These are phyloP conservation scores for Lumnitzera littorea DNA, from an alignment of 345 rosid genomes.

Conservation along the genomic window DNA sequence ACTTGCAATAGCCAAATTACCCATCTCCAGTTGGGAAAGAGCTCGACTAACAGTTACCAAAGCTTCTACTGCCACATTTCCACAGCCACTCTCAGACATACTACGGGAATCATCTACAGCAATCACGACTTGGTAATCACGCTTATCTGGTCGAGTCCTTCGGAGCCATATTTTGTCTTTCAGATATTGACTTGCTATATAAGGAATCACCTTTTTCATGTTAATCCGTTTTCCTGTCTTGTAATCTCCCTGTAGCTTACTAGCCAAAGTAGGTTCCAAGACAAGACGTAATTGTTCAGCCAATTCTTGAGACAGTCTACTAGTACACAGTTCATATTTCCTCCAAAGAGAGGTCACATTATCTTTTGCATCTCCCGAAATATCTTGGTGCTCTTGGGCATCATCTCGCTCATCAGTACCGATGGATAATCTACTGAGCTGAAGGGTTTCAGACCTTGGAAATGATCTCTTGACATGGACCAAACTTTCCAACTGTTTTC, in stretches of 20 bases:
- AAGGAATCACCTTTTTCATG: slow-evolving; percentile 96
- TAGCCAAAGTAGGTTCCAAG: slow-evolving; percentile 85
- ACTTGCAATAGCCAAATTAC: slow-evolving; percentile 86
- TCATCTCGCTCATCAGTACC: slow-evolving; percentile 31
- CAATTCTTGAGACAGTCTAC: slow-evolving; percentile 80
- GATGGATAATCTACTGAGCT: slow-evolving; percentile 38
- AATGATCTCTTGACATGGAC: slow-evolving; percentile 44
- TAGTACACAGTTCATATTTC: slow-evolving; percentile 66
- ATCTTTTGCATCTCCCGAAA: slow-evolving; percentile 30
- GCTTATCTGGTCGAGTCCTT: slow-evolving; percentile 92
- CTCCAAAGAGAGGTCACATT: slow-evolving; percentile 63
- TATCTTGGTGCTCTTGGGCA: slow-evolving; percentile 33
- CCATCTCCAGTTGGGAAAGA: slow-evolving; percentile 91
- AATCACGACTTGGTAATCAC: slow-evolving; percentile 87
- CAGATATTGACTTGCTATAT: slow-evolving; percentile 91
- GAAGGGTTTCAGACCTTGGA: slow-evolving; percentile 29
- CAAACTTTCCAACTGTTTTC: slow-evolving; percentile 35
- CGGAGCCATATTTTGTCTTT: slow-evolving; percentile 96
- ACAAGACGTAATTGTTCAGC: slow-evolving; percentile 94
- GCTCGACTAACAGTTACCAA: slow-evolving; percentile 89
- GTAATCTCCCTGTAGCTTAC: slow-evolving; percentile 95
- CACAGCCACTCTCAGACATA: slow-evolving; percentile 86
- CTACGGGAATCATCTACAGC: slow-evolving; percentile 94
- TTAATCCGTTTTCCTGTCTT: slow-evolving; percentile 94
- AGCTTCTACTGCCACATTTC: slow-evolving; percentile 84